Percentiles rank a stretch among this genome's conserved stretches.
These are phyloP conservation scores for Erodium chrysanthum DNA, from an alignment of 441 rosid genomes.

Conservation along the genomic window DNA sequence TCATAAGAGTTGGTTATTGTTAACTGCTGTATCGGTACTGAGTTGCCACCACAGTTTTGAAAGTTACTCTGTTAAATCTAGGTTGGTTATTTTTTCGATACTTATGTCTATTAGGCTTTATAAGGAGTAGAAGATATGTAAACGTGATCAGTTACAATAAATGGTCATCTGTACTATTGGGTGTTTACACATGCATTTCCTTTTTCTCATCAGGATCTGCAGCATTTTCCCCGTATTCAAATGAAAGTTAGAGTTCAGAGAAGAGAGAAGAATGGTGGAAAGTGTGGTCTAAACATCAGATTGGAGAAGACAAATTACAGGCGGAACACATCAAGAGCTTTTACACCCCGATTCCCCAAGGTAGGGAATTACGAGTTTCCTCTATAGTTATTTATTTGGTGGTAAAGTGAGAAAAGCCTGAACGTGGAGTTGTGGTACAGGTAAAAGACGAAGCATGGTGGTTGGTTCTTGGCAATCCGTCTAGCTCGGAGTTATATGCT, in stretches of 20 bases:
- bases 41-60: too few relatives aligned
- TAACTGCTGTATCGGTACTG: too few relatives aligned
- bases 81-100: too few relatives aligned
- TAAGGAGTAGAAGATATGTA: too few relatives aligned
- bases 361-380: too few relatives aligned
- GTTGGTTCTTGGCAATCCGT: slow-evolving; percentile 71
- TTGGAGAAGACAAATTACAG: slow-evolving; percentile 56
- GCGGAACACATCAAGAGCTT: slow-evolving; percentile 66
- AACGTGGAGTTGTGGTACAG: slow-evolving; percentile 25
- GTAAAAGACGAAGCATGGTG: slow-evolving; percentile 98
- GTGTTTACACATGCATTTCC: background rate
- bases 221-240: slow-evolving; percentile 57
- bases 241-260: slow-evolving; percentile 54
- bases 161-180: background rate
- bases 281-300: slow-evolving; percentile 45
- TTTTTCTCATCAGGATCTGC: slow-evolving; percentile 54
- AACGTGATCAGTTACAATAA: background rate
- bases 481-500: slow-evolving; percentile 65
- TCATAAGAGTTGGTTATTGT: too few relatives aligned
- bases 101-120: too few relatives aligned
- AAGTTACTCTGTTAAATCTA: too few relatives aligned
- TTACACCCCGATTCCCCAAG: slow-evolving; percentile 85
- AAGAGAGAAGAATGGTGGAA: slow-evolving; percentile 34
- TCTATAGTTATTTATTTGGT: too few relatives aligned
- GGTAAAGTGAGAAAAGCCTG: background rate